Conservation (phyloP, 768 basidiomycete genomes). For the Lactarius trivialis region DNA sequence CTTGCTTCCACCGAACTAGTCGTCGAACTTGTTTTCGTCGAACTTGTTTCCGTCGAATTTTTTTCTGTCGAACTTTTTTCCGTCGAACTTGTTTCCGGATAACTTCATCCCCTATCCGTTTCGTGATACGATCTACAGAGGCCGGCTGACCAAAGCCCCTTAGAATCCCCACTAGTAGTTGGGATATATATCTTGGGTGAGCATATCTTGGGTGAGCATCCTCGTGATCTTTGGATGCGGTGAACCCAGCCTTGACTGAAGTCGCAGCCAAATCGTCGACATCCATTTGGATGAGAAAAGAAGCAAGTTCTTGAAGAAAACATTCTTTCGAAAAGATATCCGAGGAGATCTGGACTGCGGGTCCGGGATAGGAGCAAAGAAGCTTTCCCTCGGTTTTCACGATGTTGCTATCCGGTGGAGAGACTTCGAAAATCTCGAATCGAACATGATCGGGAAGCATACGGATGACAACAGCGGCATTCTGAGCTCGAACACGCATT, state of each 20-base stretch:
- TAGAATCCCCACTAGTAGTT: background rate
- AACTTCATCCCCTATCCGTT: background rate
- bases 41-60: too few species aligned
- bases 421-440: slow-evolving; percentile 36
- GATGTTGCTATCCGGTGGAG: slow-evolving; percentile 33
- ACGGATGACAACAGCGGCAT: slow-evolving; percentile 5
- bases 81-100: slow-evolving; percentile 19
- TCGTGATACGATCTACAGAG: slow-evolving; percentile 20
- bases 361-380: slow-evolving; percentile 30
- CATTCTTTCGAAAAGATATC: background rate
- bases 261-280: background rate
- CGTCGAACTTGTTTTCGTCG: too few species aligned
- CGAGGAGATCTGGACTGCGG: slow-evolving; percentile 34
- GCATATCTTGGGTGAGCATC: background rate
- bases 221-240: background rate
- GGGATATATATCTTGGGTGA: background rate
- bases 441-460: background rate
- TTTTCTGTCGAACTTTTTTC: too few species aligned
- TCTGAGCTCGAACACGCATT: slow-evolving; percentile 10
- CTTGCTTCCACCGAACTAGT: too few species aligned
- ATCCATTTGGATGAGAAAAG: background rate
- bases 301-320: background rate
- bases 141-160: slow-evolving; percentile 31
- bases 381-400: slow-evolving; percentile 35
- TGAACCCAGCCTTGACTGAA: slow-evolving; percentile 20